Percentiles rank a stretch among this genome's conserved stretches.
Conservation (phyloP, 768 basidiomycete species). For the Terana coerulea region DNA sequence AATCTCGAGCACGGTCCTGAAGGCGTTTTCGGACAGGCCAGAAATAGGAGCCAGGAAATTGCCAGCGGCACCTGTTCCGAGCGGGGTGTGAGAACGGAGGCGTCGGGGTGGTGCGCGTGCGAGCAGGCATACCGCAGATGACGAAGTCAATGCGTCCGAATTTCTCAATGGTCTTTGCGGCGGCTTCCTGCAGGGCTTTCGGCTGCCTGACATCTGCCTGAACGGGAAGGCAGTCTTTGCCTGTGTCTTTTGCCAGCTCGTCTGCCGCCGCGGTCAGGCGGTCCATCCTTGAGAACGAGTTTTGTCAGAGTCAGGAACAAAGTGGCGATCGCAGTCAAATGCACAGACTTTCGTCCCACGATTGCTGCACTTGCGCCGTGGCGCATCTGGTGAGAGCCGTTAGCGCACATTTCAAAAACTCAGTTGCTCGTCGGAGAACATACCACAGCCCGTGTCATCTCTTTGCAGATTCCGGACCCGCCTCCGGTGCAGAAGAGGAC, state of each 20-base stretch:
- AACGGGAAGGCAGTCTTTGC: conserved; percentile 63
- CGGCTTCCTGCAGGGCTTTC: conserved; percentile 68
- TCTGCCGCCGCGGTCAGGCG: conserved; percentile 66
- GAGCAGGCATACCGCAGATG: conserved; percentile 66
- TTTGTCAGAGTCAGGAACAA: no score
- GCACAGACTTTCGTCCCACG: conserved; percentile 80
- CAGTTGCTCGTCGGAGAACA: conserved; percentile 19
- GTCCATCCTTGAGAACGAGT: conserved; percentile 49
- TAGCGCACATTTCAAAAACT: background rate
- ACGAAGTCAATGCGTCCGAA: conserved; percentile 94
- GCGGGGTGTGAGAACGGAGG: background rate
- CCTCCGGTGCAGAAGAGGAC: conserved; percentile 91
- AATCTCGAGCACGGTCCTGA: conserved; percentile 90
- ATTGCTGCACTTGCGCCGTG: conserved; percentile 83
- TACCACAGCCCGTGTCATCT: conserved; percentile 82
- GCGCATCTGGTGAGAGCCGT: conserved; percentile 50
- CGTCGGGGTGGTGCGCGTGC: background rate
- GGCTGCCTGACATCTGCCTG: conserved; percentile 85
- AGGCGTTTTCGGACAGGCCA: conserved; percentile 82
- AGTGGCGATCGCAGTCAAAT: background rate
- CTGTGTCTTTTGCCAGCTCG: conserved; percentile 68
- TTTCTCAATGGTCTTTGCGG: conserved; percentile 63
- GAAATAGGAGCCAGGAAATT: conserved; percentile 92
- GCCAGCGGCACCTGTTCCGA: conserved; percentile 76
- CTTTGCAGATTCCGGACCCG: conserved; percentile 88